Base-by-base conservation (phyloP, 2,329 filamentous ascomycete genomes). In the Microsporum canis region DNA sequence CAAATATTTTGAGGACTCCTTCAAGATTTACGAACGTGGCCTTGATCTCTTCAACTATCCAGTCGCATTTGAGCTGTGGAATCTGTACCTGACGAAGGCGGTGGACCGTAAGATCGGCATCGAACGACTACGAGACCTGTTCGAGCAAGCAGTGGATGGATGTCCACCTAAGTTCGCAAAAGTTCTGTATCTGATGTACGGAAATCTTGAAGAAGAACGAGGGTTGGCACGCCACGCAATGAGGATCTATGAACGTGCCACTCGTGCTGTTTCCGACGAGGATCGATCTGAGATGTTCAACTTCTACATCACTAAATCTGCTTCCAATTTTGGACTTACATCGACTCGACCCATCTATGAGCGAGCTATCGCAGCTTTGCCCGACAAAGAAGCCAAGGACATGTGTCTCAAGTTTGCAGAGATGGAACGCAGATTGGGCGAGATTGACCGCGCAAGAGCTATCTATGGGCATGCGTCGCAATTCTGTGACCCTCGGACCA, bases 341-440 rank as follows among this genome's bases (percentile, higher is more conserved):
- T 97, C 94, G 0, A 96, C 94, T 2, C 81, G 94, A 58, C 87
- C 90, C 0, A 99, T 99, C 68, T 99, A 99, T 78, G 94, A 99
- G 76, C 86, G 91, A 61, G 92, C 94, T 41, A 96, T 99, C 66
- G 86, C 89, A 8, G 88, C 91, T n/a, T 80, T 99, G 39, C 92
- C 95, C 0, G 94, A 99, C 74, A 84, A 81, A 64, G 94, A 97
- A 75, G 94, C 92, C 5, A 90, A 91, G 71, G 89, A 94, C 68
- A 99, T 99, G 94, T 99, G 94, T 76, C 84, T 99, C 71, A 97
- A 96, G 71, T 99, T 99, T 71, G 94, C 94, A 1, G 91, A 96
- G 69, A 95, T 96, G 91, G 91, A 96, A 77, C 85, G 91, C 68
- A 80, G 91, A 34, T 78, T 96, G 3, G 91, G 91, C 64, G 91